Evolutionary conservation across 352 stramenopile species (phyloP), one percentile per base, ranked within the genome.

Genomic region (Phytophthora colocasiae): DNA sequence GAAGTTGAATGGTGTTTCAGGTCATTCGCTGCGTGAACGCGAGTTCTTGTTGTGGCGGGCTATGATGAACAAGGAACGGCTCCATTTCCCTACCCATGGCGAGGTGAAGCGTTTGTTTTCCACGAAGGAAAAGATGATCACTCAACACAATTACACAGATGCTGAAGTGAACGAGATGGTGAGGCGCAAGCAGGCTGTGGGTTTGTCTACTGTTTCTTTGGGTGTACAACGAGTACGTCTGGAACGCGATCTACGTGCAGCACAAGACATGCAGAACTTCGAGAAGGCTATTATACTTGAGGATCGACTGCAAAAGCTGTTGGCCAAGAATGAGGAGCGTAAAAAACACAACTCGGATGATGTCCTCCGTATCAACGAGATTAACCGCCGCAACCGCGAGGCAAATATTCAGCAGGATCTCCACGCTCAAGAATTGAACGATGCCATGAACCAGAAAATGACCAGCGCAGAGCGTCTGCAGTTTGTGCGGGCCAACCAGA

Each of bases 221-320:
- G 78, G 84, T 47, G 87, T 92, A 27, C 85, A 93, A 63, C 82
- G 82, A 32, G 85, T 96, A 24, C 87, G 87, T 27, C 69, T 96
- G 36, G 87, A 96, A 59, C 83, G 87, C 31, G 87, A 93, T 60
- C 57, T 96, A 11, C 74, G 78, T 34, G 87, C 87, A 44, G 87
- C 87, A 17, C 85, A 93, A 58, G 82, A 90, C 45, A 92, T 92
- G 80, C 92, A 93, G 64, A 93, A 96, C 63, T 96, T 92, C 59
- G 85, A 92, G 29, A 96, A 96, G 50, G 85, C 87, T 6, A 51
- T 96, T 17, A 73, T 86, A 40, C 70, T 96, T 0, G 87, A 96
- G 48, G 85, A 79, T 41, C 68, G 76, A 15, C 61, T 93, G 38
- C 81, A 91, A 26, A 80, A 82, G 47, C 62, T 94, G 32, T 45